A percentile compares a stretch with the other conserved stretches of the same genome.
These are phyloP conservation scores for Candida chilensis DNA, from an alignment of 805 yeast species.

Conservation along the genomic window DNA sequence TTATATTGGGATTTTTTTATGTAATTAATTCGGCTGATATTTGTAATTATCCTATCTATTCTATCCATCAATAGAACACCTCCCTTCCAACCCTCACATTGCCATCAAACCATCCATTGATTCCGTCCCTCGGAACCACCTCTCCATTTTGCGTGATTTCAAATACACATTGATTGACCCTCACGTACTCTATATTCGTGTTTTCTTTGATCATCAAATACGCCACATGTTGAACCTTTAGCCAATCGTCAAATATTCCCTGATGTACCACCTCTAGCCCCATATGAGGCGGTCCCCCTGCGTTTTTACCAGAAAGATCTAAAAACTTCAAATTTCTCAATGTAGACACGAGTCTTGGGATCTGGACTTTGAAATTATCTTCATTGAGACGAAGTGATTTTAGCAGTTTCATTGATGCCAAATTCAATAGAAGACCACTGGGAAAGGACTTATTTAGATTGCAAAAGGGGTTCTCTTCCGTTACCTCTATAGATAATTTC, in stretches of 20 bases:
- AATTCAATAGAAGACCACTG: constrained; percentile 8
- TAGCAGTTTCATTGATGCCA: constrained; percentile 13
- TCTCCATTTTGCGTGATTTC: constrained; percentile 15
- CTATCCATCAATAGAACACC: no score
- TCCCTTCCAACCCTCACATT: constrained; percentile 20
- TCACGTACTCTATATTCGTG: constrained; percentile 23
- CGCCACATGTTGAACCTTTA: constrained; percentile 46
- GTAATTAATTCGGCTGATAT: no score
- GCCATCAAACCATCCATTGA: constrained; percentile 36
- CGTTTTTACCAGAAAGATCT: constrained; percentile 38
- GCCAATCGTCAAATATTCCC: constrained; percentile 49
- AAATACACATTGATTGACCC: constrained; percentile 42
- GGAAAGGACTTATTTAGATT: constrained; percentile 17
- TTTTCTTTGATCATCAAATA: constrained; percentile 20
- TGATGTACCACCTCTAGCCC: constrained; percentile 47
- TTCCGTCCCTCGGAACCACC: constrained; percentile 32
- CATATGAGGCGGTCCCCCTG: constrained; percentile 45
- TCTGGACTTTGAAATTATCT: constrained; percentile 14
- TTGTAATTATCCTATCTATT: no score
- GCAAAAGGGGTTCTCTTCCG: constrained; percentile 22
- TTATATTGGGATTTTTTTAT: no score
- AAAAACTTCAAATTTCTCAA: constrained; percentile 19
- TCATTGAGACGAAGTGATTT: constrained; percentile 31
- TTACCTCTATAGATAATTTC: constrained; percentile 28
- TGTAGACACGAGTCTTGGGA: constrained; percentile 12